phyloP scores from a whole-genome alignment of 176 grass and related monocot genomes.

The Phoenix dactylifera region DNA sequence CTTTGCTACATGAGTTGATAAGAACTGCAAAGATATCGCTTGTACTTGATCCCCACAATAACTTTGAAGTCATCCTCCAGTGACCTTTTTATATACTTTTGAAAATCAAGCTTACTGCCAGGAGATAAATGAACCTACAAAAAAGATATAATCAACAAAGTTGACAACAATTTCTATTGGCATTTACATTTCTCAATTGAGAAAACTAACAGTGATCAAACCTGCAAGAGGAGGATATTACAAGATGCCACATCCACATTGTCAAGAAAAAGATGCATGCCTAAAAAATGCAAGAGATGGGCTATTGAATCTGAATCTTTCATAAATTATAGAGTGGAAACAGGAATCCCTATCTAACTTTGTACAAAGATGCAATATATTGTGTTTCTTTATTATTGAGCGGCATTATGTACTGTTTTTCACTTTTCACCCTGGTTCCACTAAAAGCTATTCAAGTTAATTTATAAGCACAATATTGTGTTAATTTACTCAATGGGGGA shows the following conservation, averaged over 20 bases:
- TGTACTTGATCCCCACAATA: constrained; percentile 73
- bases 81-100: constrained; percentile 92
- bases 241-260: no score
- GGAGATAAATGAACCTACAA: constrained; percentile 74
- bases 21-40: not conserved
- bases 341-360: no score
- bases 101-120: constrained; percentile 90
- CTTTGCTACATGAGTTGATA: no score
- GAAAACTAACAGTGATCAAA: constrained; percentile 62
- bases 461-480: no score
- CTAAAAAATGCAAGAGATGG: no score
- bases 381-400: not conserved
- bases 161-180: not conserved
- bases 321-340: no score
- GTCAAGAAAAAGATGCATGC: no score
- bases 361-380: no score
- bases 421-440: no score
- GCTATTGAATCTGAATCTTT: no score
- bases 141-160: not conserved
- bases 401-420: not conserved
- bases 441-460: not conserved
- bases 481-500: not conserved
- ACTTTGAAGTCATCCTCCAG: constrained; percentile 23
- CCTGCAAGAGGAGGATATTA: constrained; percentile 34
- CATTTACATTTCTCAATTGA: not conserved